Evolutionary conservation across 805 yeast genomes (phyloP).

Genomic region (Schwanniomyces yamadae): DNA sequence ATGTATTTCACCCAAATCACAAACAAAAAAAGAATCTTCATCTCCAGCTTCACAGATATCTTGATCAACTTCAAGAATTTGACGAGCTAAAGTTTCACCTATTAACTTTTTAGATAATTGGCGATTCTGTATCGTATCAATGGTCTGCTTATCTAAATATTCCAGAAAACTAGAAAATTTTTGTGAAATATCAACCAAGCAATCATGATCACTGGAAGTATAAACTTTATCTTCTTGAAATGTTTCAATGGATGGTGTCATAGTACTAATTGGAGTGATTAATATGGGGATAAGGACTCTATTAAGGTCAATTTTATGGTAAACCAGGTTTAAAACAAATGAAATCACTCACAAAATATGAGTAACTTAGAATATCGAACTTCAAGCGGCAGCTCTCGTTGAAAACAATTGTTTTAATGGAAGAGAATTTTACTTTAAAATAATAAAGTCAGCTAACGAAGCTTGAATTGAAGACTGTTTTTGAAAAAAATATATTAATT

Average conservation of each 20-base stretch:
- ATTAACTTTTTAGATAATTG: conserved; percentile 19
- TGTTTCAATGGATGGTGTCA: conserved; percentile 21
- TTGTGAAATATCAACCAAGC: conserved; percentile 1
- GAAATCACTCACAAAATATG: conserved; percentile 33
- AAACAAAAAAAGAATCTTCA: conserved; percentile 84
- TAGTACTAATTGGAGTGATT: conserved; percentile 8
- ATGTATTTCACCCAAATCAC: conserved; percentile 74
- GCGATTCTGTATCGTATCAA: too few relatives aligned
- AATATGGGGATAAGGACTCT: background rate
- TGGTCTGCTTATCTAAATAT: background rate
- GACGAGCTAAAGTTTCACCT: conserved; percentile 38
- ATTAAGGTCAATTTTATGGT: background rate
- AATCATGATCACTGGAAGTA: conserved; percentile 3
- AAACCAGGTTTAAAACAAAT: conserved; percentile 5
- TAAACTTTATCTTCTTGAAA: conserved; percentile 9
- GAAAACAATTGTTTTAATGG: conserved; percentile 6
- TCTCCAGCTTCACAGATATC: conserved; percentile 69
- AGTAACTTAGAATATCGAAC: conserved; percentile 24
- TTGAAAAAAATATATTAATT: too few relatives aligned
- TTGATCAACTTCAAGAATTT: conserved; percentile 47
- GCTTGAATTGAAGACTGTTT: background rate
- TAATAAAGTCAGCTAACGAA: conserved; percentile 3
- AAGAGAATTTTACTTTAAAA: conserved; percentile 4
- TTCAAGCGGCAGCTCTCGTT: conserved; percentile 50
- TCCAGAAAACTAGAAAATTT: background rate